Evolutionary conservation across 768 basidiomycete species (phyloP), one percentile per base, ranked within the genome.

Genomic region (Epithele typhae): DNA sequence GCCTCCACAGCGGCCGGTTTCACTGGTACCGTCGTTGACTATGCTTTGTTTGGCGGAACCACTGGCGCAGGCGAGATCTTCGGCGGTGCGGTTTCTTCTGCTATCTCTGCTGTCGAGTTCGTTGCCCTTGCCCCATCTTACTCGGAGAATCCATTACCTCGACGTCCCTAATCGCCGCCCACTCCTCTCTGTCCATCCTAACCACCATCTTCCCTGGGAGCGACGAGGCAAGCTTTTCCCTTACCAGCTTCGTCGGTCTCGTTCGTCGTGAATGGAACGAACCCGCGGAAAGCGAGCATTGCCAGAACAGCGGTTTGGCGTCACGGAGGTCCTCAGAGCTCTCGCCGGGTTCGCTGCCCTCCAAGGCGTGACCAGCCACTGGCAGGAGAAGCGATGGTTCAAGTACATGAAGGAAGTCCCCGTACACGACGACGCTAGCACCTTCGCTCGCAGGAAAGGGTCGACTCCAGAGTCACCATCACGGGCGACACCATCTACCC

Each of bases 261-360:
- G 87, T 92, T n/a, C 78, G 79, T 43, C 71, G 83, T 32, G 89
- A 92, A 67, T 86, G 86, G 83, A 71, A 73, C 50, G 70, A 78
- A 32, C 77, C 79, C 37, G 70, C 65, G 6, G 67, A 69, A 12
- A 75, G 75, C 22, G 72, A 75, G 11, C 69, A 69, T 18, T 80
- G 19, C 85, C 86, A 1, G 73, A 71, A 55, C 77, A 74, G 49
- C 74, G 74, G 35, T 85, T 78, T 53, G 78, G 83, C 7, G 68
- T 88, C 34, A 77, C 76, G 0, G 78, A 86, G 48, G 74, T 88
- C 12, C 78, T 78, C 17, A 73, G 77, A 46, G 87, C 85, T 0
- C 74, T 92, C 18, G 75, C 87, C 6, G 87, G 81, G 1, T 92
- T 88, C 87, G 83, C 83, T 5, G 79, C 86, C 0, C 67, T 92